Conservation (phyloP, 257 asterid species). For the Cynanchum wilfordii region DNA sequence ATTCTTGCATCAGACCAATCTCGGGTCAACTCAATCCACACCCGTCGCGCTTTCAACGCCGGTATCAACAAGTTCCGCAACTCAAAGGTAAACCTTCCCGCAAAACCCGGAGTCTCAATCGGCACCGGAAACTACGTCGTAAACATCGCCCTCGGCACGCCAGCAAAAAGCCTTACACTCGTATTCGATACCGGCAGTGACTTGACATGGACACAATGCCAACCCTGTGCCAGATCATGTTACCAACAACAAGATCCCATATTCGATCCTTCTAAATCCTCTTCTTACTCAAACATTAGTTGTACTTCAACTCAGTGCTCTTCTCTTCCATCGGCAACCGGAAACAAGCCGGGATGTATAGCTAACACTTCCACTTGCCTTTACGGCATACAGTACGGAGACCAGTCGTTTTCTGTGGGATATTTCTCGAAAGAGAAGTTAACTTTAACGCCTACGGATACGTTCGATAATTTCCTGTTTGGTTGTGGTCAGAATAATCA, state of each 20-base stretch:
- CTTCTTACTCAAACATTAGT: slow-evolving; percentile 46
- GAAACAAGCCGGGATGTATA: slow-evolving; percentile 34
- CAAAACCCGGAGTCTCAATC: slow-evolving; percentile 34
- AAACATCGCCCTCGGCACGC: slow-evolving; percentile 61
- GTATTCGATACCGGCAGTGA: slow-evolving; percentile 83
- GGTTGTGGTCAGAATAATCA: slow-evolving; percentile 77
- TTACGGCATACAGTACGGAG: slow-evolving; percentile 55
- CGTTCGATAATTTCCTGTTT: slow-evolving; percentile 41
- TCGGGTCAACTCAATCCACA: slow-evolving; percentile 50
- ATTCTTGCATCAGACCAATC: slow-evolving; percentile 50
- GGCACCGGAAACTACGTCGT: slow-evolving; percentile 65
- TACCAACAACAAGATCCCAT: slow-evolving; percentile 55
- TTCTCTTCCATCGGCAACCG: slow-evolving; percentile 38
- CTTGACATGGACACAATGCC: slow-evolving; percentile 84
- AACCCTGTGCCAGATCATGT: slow-evolving; percentile 51
- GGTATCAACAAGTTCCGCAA: neutral
- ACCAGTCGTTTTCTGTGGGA: slow-evolving; percentile 52
- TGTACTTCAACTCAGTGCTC: slow-evolving; percentile 45
- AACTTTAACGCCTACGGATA: slow-evolving; percentile 38
- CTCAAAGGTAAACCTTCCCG: slow-evolving; percentile 35
- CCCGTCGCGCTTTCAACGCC: slow-evolving; percentile 15
- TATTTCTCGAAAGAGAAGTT: slow-evolving; percentile 46
- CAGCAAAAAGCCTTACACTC: slow-evolving; percentile 33
- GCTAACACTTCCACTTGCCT: slow-evolving; percentile 34
- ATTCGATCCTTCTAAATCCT: slow-evolving; percentile 46